Evolutionary conservation across 1,139 yeast species (phyloP), one percentile per base, ranked within the genome.

Genomic region (Yamadazyma sp.): DNA sequence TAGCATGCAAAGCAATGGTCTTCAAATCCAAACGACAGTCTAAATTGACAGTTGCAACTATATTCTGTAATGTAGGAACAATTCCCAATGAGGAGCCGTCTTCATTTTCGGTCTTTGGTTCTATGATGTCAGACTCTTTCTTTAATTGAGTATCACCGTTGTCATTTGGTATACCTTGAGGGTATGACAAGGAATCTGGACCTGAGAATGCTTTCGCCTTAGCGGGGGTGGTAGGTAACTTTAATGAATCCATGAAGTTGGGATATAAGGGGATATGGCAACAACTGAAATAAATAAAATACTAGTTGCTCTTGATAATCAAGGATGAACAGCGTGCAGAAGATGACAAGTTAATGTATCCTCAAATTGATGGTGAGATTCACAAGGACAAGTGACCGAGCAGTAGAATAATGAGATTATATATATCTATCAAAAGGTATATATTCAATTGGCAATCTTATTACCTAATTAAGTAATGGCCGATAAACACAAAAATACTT

Each of bases 1-100:
- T 89, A 3, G 98, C 98, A 65, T 92, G 99, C 49, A 92, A 72
- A 1, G 99, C 99, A 62, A 92, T 94, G 20, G 98, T 94, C 59
- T 92, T 92, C 61, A 92, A 77, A 62, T 94, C 98, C 54, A 92
- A 72, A 47, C 97, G 83, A 63, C 98, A 92, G 54, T 92, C 98
- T 62, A 92, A 74, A 59, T 94, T 92, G 43, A 92, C 98, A 0
- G 99, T 92, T 26, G 99, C 98, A 35, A 92, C 99, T 42, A 92
- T 94, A 71, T 92, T 90, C 64, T 90, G 97, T 51, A 90, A 71
- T 0, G 97, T 90, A 31, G 98, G 98, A 9, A 92, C 96, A 43
- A 90, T 90, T 33, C 97, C 97, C 0, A 96, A 86, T 1, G 90
- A 82, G 6, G 85, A 78, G 29, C 85, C 82, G 44, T 82, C 85